Percentiles rank a stretch among this genome's conserved stretches.
phyloP scores from a whole-genome alignment of 306 rosid genomes.

The Inga oerstediana region DNA sequence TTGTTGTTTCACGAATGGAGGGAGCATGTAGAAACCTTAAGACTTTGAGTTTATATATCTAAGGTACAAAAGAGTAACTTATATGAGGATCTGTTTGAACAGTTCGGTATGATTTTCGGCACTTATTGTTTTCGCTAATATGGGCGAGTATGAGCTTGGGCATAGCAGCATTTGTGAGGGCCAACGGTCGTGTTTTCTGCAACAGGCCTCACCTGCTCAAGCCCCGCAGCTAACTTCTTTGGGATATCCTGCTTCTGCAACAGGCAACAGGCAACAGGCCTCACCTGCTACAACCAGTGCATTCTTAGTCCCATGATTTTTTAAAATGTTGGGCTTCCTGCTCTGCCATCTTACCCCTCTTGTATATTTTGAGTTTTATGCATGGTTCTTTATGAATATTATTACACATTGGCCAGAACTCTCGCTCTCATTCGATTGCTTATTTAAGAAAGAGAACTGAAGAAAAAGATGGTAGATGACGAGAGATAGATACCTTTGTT shows the following conservation, averaged over 20 bases:
- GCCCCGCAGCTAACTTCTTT: constrained; percentile 52
- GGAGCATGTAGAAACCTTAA: no score
- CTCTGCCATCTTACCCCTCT: constrained; percentile 20
- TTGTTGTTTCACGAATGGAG: no score
- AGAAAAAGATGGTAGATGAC: background rate
- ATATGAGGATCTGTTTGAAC: constrained; percentile 29
- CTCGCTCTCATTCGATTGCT: background rate
- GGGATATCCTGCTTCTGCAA: constrained; percentile 39
- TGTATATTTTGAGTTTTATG: constrained; percentile 39
- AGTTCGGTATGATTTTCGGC: constrained; percentile 78
- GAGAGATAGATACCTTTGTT: background rate
- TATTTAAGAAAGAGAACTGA: background rate
- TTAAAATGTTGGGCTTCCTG: constrained; percentile 26
- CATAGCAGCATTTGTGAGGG: constrained; percentile 83
- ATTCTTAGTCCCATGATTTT: background rate
- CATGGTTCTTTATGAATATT: background rate
- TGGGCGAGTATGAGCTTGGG: constrained; percentile 86
- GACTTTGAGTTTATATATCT: no score
- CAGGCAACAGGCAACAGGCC: constrained; percentile 35
- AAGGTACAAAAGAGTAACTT: no score
- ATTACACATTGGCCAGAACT: background rate
- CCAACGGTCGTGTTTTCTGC: constrained; percentile 92
- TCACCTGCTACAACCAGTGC: constrained; percentile 31
- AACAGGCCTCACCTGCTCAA: constrained; percentile 88
- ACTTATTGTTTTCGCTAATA: constrained; percentile 76